Percentiles rank a stretch among this genome's conserved stretches.
Evolutionary conservation across 2,329 filamentous ascomycete species (phyloP).

Genomic region (Pseudocercospora vitis): DNA sequence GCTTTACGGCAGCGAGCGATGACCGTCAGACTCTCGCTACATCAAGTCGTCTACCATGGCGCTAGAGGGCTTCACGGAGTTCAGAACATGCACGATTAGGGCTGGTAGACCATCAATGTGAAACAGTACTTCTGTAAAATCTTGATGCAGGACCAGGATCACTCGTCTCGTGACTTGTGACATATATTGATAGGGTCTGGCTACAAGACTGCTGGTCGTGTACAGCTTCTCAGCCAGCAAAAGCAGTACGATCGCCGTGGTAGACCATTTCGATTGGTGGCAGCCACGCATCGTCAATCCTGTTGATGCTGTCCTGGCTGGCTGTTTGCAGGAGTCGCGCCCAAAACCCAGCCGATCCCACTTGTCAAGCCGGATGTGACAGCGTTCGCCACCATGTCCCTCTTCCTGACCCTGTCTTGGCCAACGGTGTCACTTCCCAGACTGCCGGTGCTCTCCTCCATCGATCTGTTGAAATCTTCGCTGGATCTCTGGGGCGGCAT

Average conservation of each 20-base stretch:
- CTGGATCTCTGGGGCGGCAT: conserved; percentile 13
- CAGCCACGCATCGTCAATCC: not conserved
- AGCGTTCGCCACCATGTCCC: conserved; percentile 69
- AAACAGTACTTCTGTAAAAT: too few relatives aligned
- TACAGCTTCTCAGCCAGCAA: not conserved
- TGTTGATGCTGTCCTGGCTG: conserved; percentile 14
- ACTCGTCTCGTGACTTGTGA: too few relatives aligned
- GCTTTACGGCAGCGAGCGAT: not conserved
- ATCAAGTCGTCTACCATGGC: too few relatives aligned
- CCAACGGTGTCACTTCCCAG: conserved; percentile 21
- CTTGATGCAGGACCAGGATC: too few relatives aligned
- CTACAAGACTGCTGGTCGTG: not conserved
- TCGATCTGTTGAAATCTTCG: conserved; percentile 17
- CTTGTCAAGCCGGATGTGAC: conserved; percentile 62
- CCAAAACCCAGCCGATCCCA: conserved; percentile 65
- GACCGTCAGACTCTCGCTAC: not conserved
- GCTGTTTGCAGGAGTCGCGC: conserved; percentile 40
- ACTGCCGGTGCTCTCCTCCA: conserved; percentile 30
- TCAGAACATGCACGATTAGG: too few relatives aligned
- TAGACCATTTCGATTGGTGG: too few relatives aligned
- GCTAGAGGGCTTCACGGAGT: too few relatives aligned
- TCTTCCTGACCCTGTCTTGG: conserved; percentile 60
- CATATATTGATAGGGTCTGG: too few relatives aligned
- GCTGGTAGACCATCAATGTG: too few relatives aligned
- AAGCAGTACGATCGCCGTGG: too few relatives aligned